These are phyloP conservation scores for Penicillium desertorum DNA, from an alignment of 495 filamentous ascomycete genomes.

Conservation along the genomic window DNA sequence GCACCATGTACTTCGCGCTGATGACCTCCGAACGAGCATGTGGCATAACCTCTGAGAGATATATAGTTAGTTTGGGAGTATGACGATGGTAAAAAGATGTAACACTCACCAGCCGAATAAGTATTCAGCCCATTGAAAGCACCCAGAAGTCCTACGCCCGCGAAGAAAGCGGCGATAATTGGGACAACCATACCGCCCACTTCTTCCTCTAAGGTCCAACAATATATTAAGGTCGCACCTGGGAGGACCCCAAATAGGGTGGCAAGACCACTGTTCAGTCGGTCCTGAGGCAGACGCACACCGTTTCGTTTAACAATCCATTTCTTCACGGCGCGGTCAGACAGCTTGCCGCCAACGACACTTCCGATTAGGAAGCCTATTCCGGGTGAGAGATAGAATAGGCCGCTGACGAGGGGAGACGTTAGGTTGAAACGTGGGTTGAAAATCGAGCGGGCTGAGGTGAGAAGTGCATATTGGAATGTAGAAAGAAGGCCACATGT, in stretches of 20 bases:
- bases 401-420: slow-evolving; percentile 63
- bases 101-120: slow-evolving; percentile 68
- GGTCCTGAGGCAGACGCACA: slow-evolving; percentile 67
- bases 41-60: slow-evolving; percentile 38
- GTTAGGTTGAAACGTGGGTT: slow-evolving; percentile 71
- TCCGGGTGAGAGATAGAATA: slow-evolving; percentile 77
- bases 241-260: slow-evolving; percentile 64
- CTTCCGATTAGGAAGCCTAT: slow-evolving; percentile 68
- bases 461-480: slow-evolving; percentile 70
- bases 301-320: slow-evolving; percentile 60
- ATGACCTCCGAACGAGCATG: slow-evolving; percentile 63
- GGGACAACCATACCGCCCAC: slow-evolving; percentile 66
- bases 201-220: slow-evolving; percentile 64
- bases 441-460: slow-evolving; percentile 69
- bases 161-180: slow-evolving; percentile 66
- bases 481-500: slow-evolving; percentile 64
- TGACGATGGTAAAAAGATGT: neutral
- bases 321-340: slow-evolving; percentile 62
- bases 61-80: neutral
- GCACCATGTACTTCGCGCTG: slow-evolving; percentile 69
- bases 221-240: slow-evolving; percentile 63
- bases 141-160: slow-evolving; percentile 67
- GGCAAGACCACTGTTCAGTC: slow-evolving; percentile 61
- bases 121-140: slow-evolving; percentile 73
- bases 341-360: slow-evolving; percentile 66